Evolutionary conservation across 495 filamentous ascomycete species (phyloP), one percentile per base, ranked within the genome.

Genomic region (Neurospora sp.): DNA sequence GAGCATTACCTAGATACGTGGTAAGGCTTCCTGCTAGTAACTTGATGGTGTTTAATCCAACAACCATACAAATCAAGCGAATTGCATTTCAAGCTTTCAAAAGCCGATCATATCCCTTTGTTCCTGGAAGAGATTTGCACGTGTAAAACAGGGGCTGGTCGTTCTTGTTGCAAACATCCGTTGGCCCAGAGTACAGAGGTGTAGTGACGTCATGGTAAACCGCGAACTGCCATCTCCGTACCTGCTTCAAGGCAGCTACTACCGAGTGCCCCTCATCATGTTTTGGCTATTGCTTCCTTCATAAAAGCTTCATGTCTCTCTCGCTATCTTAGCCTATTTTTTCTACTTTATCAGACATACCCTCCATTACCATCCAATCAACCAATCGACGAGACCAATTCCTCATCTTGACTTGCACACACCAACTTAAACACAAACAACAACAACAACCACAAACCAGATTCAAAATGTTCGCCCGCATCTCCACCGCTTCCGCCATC

Each of bases 391-490:
- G 40, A 70, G 5, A 70, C 11, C 65, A 53, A 41, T 44, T 8
- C 39, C 35, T 35, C 14, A 5, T 31, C 35, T 22, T n/a, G 16
- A 72, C 27, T 61, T 61, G 38, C 42, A 42, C 39, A 27, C 68
- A 35, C 20, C n/a, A 37, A 18, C 69, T 11, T 35, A 14, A 70
- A 42, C 39, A 6, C 37, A 42, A 68, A 5, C 69, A 46, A 48
- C 59, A 68, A 31, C 27, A 31, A 31, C 27, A 31, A 53, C 31
- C 16, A 38, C 68, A 69, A 61, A 41, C 68, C 10, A 69, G 35
- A 20, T 14, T 37, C 70, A 59, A 59, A n/a, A 74, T 74, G 73
- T 69, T 70, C 12, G 48, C 70, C 40, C 73, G 73, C 41, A 53
- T 74, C 20, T 41, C 71, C 22, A 74, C 20, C 73, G 61, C 53